Evolutionary conservation across 768 basidiomycete genomes (phyloP), one percentile per base, ranked within the genome.

Genomic region (Collybia sp.): DNA sequence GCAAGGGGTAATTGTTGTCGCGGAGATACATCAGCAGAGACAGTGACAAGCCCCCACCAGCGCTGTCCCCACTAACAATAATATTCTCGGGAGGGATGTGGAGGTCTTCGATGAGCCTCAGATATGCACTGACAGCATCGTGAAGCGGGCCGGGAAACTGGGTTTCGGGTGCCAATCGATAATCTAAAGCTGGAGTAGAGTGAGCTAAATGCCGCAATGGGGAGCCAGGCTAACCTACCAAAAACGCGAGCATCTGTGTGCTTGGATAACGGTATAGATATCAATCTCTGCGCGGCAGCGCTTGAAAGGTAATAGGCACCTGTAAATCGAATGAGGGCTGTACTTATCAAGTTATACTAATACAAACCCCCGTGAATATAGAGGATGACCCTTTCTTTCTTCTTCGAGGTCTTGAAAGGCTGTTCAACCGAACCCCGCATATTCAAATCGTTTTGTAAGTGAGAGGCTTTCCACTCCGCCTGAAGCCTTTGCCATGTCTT

Each of bases 101-200:
- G 36, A 98, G 78, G 49, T 96, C 93, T 46, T 92, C 85, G 1
- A 85, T 75, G 16, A 99, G 75, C 15, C 94, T 77, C 52, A 99
- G 72, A 61, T 97, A 99, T 0, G 84, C 88, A 35, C 73, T 78
- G 43, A 93, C 89, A 16, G 84, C 88, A 56, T 99, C 95, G 75
- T 95, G 71, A 12, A 72, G 60, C 9, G 93, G 88, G 0, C 93
- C 90, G 0, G 95, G 95, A 64, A 98, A 99, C 36, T 80, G 77
- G 4, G 93, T 93, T 65, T 99, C 95, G 1, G 95, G 95, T 0
- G 95, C 94, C 31, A 99, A 75, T 10, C 95, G 89, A 65, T 99
- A 99, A 61, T 96, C 93, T 50, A 99, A 71, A 6, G 93, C 93
- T 95, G 53, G 19, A 12, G 43, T 42, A 17, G 46, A 46, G 46